phyloP scores from a whole-genome alignment of 306 rosid genomes.

The Argentina anserina region DNA sequence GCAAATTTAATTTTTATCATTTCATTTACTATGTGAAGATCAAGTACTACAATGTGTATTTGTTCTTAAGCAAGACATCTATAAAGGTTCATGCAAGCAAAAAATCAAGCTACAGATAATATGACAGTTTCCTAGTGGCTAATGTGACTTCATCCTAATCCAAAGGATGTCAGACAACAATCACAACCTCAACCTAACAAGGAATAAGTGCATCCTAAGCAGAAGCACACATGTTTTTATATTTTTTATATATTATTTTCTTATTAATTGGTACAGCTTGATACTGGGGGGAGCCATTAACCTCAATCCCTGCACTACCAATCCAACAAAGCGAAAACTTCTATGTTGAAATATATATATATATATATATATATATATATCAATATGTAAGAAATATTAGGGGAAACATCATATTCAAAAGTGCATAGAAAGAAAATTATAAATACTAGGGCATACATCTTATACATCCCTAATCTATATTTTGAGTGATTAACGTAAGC shows the following conservation, averaged over 20 bases:
- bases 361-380: too few relatives aligned
- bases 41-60: background rate
- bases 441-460: too few relatives aligned
- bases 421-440: too few relatives aligned
- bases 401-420: too few relatives aligned
- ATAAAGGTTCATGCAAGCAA: background rate
- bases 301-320: background rate
- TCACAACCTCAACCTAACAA: background rate
- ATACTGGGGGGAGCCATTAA: background rate
- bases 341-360: too few relatives aligned
- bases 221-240: background rate
- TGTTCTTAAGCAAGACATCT: background rate
- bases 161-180: background rate
- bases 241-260: background rate
- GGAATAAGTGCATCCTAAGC: background rate
- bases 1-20: background rate
- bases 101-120: background rate
- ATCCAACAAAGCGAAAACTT: background rate
- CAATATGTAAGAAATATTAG: too few relatives aligned
- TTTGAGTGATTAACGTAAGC: background rate
- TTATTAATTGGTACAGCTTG: background rate
- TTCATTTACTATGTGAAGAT: too few relatives aligned
- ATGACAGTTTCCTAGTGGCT: background rate
- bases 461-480: background rate
- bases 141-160: background rate